Base-by-base conservation (phyloP, 225 moss, liverwort and hornwort genomes). In the Climacium dendroides region DNA sequence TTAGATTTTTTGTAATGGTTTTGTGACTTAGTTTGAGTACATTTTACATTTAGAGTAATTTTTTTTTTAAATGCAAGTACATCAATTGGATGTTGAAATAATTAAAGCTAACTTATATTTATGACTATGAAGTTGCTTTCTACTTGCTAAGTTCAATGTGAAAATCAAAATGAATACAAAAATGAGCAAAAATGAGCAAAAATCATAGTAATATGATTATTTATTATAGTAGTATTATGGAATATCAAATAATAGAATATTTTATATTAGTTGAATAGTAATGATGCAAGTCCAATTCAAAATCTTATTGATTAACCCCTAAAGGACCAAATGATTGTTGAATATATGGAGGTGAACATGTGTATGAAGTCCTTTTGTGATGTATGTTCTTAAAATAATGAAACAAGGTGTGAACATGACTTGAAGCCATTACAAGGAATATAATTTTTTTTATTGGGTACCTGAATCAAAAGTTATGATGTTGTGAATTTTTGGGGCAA, bases 221-320 rank as follows among this genome's bases (percentile, higher is more conserved):
- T 29, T 18, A 17, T 15, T 72, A 45, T 0, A 29, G 11, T 17
- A 45, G 9, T 45, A 16, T 45, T 16, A 29, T 45, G n/a, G n/a
- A 45, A 10, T 3, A 45, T 29, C 29, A 45, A 72, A 30, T 30
- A 28, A 18, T 30, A 47, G 6, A 18, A 3, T 29, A 18, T 30
- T 47, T 29, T 10, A 18, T n/a, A 47, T 29, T 29, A 6, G 8
- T 17, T n/a, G 17, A 45, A 73, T 3, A 43, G 43, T 43, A 26
- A 43, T 71, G 43, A 43, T 1, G 0, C 11, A 47, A 73, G 10
- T 47, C 47, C 19, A 29, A 18, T 15, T 47, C 73, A 73, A 73
- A 29, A 29, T 73, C 0, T 0, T 18, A 30, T 30, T 1, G 30
- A 45, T 72, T 29, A n/a, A n/a, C n/a, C n/a, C n/a, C n/a, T n/a